Percentiles rank a stretch among this genome's conserved stretches.
These are phyloP conservation scores for Trametes meyenii DNA, from an alignment of 768 basidiomycete genomes.

Conservation along the genomic window DNA sequence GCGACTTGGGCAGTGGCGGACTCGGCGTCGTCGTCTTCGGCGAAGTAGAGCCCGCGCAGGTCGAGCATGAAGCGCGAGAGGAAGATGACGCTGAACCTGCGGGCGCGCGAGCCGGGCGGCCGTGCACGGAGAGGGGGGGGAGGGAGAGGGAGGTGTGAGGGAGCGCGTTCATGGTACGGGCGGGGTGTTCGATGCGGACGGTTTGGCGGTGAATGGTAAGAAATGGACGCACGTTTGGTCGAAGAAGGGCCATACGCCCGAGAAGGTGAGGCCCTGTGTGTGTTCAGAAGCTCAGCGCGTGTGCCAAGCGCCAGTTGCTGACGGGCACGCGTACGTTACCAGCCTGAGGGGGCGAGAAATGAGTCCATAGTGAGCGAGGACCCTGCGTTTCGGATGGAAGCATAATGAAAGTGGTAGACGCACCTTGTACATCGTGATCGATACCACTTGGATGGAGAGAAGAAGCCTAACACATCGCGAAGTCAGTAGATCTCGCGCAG, in stretches of 20 bases:
- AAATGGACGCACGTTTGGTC: slow-evolving; percentile 1
- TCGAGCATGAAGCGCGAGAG: slow-evolving; percentile 11
- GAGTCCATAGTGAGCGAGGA: not conserved
- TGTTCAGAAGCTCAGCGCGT: too few relatives aligned
- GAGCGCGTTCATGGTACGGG: too few relatives aligned
- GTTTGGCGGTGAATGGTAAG: too few relatives aligned
- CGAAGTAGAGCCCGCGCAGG: slow-evolving; percentile 10
- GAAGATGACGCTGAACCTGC: slow-evolving; percentile 6
- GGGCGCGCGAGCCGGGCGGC: too few relatives aligned
- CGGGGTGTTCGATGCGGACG: too few relatives aligned
- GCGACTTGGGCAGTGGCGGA: too few relatives aligned
- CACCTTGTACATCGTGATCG: slow-evolving; percentile 1
- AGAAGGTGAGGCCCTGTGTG: not conserved
- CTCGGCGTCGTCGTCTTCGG: not conserved
- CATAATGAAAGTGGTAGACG: too few relatives aligned
- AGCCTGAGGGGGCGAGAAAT: too few relatives aligned
- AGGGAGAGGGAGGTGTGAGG: not conserved
- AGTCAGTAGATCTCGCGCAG: not conserved
- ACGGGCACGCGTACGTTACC: too few relatives aligned
- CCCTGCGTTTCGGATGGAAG: not conserved
- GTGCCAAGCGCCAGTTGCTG: too few relatives aligned
- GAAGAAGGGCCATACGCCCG: slow-evolving; percentile 3
- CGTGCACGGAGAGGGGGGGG: too few relatives aligned
- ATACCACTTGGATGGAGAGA: slow-evolving; percentile 1
- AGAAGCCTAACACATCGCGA: not conserved